Evolutionary conservation across 1,284 basidiomycete species (phyloP), one percentile per base, ranked within the genome.

Genomic region (Sanguinoderma infundibulare): DNA sequence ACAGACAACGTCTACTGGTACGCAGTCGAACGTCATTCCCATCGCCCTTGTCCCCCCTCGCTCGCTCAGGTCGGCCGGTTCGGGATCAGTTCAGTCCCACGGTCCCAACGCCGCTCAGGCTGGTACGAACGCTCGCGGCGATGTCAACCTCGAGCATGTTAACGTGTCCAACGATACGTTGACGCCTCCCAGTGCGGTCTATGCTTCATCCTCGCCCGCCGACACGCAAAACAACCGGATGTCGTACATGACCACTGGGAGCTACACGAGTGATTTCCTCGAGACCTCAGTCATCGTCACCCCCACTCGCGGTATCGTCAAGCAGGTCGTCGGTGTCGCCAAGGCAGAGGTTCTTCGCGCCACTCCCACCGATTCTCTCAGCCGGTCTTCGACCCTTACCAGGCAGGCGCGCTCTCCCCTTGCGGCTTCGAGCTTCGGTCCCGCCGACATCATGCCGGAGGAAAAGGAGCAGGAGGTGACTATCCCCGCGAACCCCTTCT

Each of bases 251-350:
- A 87, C 90, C 35, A 85, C 81, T 44, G 88, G 86, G 49, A 92
- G 89, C 69, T 91, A 83, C 71, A 83, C 88, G 14, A 91, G 89
- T 67, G 91, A 92, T 67, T 83, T 94, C 73, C 77, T 94, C 60
- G 92, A 94, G 72, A 86, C 89, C 1, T 91, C 92, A 17, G 87
- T 90, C 75, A 94, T 94, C 67, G 83, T 94, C 64, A 91, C 89
- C 0, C 84, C 89, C 28, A 81, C 78, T 34, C 86, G 84, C 62
- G 84, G 84, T 47, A 80, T 82, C 36, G 84, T 90, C 63, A 83
- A 88, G 65, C 89, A 91, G 70, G 87, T 92, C 10, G 74, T 91
- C 42, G 90, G 90, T 38, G 84, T 91, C 50, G 87, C 87, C 54
- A 91, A 88, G 73, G 90, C 92, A 30, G 90, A 91, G 71, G 87